phyloP scores from a whole-genome alignment of 345 rosid genomes.

The Citrus trifoliata region DNA sequence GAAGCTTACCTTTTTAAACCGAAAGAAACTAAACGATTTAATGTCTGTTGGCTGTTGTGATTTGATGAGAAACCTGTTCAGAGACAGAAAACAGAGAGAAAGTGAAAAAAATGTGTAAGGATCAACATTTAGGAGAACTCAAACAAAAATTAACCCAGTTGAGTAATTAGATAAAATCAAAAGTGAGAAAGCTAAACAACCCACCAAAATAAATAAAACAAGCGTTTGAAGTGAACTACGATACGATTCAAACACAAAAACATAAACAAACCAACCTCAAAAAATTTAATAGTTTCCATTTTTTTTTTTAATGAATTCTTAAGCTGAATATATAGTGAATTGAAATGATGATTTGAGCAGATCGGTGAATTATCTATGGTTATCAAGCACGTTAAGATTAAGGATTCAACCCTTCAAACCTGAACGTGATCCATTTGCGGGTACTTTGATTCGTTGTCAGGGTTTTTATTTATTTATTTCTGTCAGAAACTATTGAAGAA shows the following conservation, averaged over 20 bases:
- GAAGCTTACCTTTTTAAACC: background rate
- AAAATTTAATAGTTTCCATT: no score
- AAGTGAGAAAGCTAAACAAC: no score
- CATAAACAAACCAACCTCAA: background rate
- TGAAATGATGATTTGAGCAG: background rate
- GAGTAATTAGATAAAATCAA: no score
- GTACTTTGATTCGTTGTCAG: background rate
- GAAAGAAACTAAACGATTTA: background rate
- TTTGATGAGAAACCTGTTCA: constrained; percentile 8
- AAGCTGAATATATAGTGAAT: background rate
- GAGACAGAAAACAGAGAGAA: constrained; percentile 7
- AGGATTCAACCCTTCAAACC: background rate
- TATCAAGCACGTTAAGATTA: background rate
- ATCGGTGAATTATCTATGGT: background rate
- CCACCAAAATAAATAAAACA: no score
- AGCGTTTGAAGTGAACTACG: background rate
- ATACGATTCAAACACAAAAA: background rate
- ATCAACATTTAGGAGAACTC: no score
- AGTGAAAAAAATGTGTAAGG: background rate
- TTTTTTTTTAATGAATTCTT: background rate
- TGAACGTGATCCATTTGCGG: background rate
- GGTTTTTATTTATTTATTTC: background rate
- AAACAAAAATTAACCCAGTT: no score
- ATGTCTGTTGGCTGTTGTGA: background rate
- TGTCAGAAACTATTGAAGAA: no score